Conservation (phyloP, 2,329 filamentous ascomycete species). For the Scopulariopsis brevicaulis region DNA sequence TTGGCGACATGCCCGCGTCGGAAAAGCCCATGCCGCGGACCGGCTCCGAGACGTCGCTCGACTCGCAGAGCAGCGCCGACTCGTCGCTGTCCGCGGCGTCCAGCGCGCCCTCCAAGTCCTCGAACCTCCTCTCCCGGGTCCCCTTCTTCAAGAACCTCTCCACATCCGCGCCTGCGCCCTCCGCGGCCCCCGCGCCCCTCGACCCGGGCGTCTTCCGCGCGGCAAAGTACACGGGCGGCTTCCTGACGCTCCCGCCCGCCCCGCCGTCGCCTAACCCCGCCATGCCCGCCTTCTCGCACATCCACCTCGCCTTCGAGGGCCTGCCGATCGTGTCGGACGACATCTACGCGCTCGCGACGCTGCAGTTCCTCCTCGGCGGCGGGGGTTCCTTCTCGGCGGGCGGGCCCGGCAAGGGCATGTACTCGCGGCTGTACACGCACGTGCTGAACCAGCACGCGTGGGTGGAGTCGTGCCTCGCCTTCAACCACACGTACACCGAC, state of each 20-base stretch:
- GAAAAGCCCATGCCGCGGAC: slow-evolving; percentile 37
- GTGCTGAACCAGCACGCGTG: slow-evolving; percentile 95
- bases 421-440: slow-evolving; percentile 93
- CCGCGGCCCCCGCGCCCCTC: slow-evolving; percentile 49
- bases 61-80: slow-evolving; percentile 23
- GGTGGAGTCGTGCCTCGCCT: slow-evolving; percentile 91
- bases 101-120: slow-evolving; percentile 32
- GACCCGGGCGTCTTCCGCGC: slow-evolving; percentile 46
- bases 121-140: slow-evolving; percentile 67
- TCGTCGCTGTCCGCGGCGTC: slow-evolving; percentile 17
- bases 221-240: slow-evolving; percentile 86
- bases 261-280: slow-evolving; percentile 68
- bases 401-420: slow-evolving; percentile 98
- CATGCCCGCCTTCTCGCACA: slow-evolving; percentile 74
- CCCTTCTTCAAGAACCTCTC: slow-evolving; percentile 87
- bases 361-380: slow-evolving; percentile 91
- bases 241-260: slow-evolving; percentile 72
- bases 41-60: slow-evolving; percentile 46
- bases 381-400: slow-evolving; percentile 95
- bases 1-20: slow-evolving; percentile 71
- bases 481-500: slow-evolving; percentile 97
- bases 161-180: slow-evolving; percentile 54
- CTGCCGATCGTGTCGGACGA: slow-evolving; percentile 82
- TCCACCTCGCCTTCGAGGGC: slow-evolving; percentile 92
- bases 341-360: slow-evolving; percentile 90